These are phyloP conservation scores for Dothistroma septosporum DNA, from an alignment of 2,329 filamentous ascomycete species.

Conservation along the genomic window DNA sequence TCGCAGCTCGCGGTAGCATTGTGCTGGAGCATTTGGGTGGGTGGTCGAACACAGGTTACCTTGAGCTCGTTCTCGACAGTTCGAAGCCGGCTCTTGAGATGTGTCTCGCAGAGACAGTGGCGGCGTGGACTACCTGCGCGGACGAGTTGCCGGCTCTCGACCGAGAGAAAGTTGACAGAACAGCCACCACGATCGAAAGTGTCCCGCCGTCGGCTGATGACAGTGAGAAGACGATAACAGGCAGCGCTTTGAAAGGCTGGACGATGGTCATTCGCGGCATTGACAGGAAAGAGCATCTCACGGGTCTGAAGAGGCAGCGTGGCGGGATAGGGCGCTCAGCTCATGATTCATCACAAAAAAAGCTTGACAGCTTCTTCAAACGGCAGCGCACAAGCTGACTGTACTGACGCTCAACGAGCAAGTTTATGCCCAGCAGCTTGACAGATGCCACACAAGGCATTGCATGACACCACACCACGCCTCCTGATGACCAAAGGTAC, in stretches of 20 bases:
- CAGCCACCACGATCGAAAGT: background rate
- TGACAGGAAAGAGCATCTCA: conserved; percentile 69
- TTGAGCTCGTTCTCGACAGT: conserved; percentile 39
- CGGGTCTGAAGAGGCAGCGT: conserved; percentile 69
- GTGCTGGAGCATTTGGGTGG: conserved; percentile 53
- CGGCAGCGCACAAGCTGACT: conserved; percentile 26
- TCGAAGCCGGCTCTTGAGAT: background rate
- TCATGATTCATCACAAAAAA: conserved; percentile 71
- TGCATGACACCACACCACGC: background rate
- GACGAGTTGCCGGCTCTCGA: background rate
- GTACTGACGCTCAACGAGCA: background rate
- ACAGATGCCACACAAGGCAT: background rate
- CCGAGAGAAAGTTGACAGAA: background rate
- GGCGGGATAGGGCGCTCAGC: conserved; percentile 76
- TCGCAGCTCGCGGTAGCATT: conserved; percentile 34
- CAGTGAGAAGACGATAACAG: background rate
- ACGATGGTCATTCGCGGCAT: conserved; percentile 55
- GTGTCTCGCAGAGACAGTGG: background rate
- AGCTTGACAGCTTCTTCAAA: conserved; percentile 74
- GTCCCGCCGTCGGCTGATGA: background rate
- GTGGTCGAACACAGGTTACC: conserved; percentile 65
- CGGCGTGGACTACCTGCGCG: background rate
- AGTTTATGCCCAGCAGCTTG: background rate
- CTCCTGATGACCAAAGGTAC: conserved; percentile 11
- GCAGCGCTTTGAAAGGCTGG: conserved; percentile 37